Evolutionary conservation across 2,329 filamentous ascomycete species (phyloP), one percentile per base, ranked within the genome.

Genomic region (Nemania sp.): DNA sequence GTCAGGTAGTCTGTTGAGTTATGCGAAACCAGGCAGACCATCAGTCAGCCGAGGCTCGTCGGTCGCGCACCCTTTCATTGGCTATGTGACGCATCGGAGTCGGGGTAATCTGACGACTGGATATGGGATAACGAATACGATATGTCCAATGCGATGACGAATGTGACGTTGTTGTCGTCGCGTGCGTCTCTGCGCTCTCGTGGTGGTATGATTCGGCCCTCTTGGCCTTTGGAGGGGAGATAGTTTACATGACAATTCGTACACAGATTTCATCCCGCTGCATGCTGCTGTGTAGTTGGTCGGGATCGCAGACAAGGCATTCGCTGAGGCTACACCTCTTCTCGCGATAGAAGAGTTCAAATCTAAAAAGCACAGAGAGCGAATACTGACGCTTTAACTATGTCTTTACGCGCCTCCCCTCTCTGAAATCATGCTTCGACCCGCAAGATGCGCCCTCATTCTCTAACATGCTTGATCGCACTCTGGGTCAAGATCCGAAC

Each of bases 401-500:
- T n/a, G 12, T 49, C 6, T 39, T 6, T 12, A 34, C n/a, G 15
- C 29, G 29, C 20, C 32, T 32, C 20, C 21, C 29, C 45, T n/a
- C 10, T 17, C 48, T 32, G 9, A 43, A 21, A 17, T 9, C 35
- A 20, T 25, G n/a, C 18, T 15, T 32, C 37, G 34, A 18, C 32
- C 11, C 35, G 15, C 6, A 40, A n/a, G 43, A 10, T 35, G 34
- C 3, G 10, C 9, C 35, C 15, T 68, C 53, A 73, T 40, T 60
- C 61, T 60, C 67, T 69, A 11, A 74, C 70, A 13, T 69, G 70
- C 15, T 46, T 61, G 21, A 72, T 40, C 1, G 65, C 72, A 47
- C 67, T 69, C 29, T 69, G 53, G 3, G 63, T 63, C 64, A 74
- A 40, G 25, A 73, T 72, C 20, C 71, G 68, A 18, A 71, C 69